Evolutionary conservation across 176 grass and related monocot genomes (phyloP).

Genomic region (Pontederia paniculata): DNA sequence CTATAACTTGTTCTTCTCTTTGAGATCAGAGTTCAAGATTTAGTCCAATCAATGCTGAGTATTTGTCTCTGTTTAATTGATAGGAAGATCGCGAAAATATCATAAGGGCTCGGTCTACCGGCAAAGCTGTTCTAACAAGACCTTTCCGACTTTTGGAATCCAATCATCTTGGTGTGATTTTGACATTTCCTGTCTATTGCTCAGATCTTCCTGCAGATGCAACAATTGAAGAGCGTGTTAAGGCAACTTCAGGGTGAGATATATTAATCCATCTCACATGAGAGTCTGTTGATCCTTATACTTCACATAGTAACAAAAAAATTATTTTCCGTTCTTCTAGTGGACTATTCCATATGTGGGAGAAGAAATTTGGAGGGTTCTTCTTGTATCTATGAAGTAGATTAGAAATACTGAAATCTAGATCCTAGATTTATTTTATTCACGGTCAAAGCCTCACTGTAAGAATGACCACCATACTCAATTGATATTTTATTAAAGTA

Average conservation of each 20-base stretch:
- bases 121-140: constrained; percentile 81
- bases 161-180: constrained; percentile 78
- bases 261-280: neutral
- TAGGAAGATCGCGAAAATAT: constrained; percentile 97
- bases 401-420: too few relatives aligned
- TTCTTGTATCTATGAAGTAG: too few relatives aligned
- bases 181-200: constrained; percentile 88
- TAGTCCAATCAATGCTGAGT: neutral
- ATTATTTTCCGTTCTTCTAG: too few relatives aligned
- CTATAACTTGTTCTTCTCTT: neutral
- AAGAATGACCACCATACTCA: too few relatives aligned
- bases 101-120: constrained; percentile 53
- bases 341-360: too few relatives aligned
- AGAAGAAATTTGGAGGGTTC: too few relatives aligned
- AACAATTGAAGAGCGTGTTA: constrained; percentile 53
- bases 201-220: constrained; percentile 38
- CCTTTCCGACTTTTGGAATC: constrained; percentile 74
- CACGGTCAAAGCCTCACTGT: too few relatives aligned
- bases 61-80: neutral
- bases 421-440: too few relatives aligned
- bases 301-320: too few relatives aligned
- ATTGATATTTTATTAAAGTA: too few relatives aligned
- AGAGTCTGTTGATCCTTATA: neutral
- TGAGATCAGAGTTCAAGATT: neutral
- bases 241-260: constrained; percentile 78